These are phyloP conservation scores for Uronychia setigera DNA, from an alignment of 73 alveolate genomes.

Conservation along the genomic window DNA sequence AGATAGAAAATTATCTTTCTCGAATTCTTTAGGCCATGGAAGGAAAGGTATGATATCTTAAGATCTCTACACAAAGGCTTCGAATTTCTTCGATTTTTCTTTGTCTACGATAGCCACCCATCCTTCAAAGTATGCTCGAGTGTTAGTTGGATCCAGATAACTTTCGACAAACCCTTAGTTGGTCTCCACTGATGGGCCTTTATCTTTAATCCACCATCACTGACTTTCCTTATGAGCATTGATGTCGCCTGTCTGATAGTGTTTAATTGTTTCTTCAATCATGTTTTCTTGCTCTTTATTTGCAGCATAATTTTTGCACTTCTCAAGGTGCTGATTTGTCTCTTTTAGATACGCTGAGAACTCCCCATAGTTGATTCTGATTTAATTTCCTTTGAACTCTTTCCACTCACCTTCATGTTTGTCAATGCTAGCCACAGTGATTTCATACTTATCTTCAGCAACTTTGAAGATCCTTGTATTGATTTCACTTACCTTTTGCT, in stretches of 20 bases:
- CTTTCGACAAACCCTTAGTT: conserved; percentile 90
- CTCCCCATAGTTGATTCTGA: conserved; percentile 84
- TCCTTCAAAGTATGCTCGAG: conserved; percentile 87
- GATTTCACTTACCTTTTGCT: conserved; percentile 36
- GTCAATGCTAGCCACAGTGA: conserved; percentile 58
- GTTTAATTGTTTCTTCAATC: conserved; percentile 62
- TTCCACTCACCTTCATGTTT: conserved; percentile 20
- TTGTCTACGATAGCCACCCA: conserved; percentile 93
- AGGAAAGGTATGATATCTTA: conserved; percentile 72
- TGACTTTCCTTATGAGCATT: conserved; percentile 71
- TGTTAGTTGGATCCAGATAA: conserved; percentile 88
- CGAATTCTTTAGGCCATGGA: conserved; percentile 97
- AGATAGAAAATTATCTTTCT: conserved; percentile 77
- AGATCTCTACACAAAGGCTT: conserved; percentile 73
- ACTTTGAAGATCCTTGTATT: conserved; percentile 60
- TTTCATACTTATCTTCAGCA: conserved; percentile 43
- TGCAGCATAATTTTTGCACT: conserved; percentile 60
- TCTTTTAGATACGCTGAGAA: conserved; percentile 77
- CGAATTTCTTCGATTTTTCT: conserved; percentile 73
- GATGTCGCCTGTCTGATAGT: conserved; percentile 69
- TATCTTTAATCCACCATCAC: conserved; percentile 79
- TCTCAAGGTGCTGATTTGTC: conserved; percentile 63
- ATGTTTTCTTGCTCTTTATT: conserved; percentile 60
- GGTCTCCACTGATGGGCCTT: conserved; percentile 68
- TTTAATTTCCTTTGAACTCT: conserved; percentile 49